A percentile compares a stretch with the other conserved stretches of the same genome.
phyloP scores from a whole-genome alignment of 148 eudicot species.

The Vaccinium vitisidaea region DNA sequence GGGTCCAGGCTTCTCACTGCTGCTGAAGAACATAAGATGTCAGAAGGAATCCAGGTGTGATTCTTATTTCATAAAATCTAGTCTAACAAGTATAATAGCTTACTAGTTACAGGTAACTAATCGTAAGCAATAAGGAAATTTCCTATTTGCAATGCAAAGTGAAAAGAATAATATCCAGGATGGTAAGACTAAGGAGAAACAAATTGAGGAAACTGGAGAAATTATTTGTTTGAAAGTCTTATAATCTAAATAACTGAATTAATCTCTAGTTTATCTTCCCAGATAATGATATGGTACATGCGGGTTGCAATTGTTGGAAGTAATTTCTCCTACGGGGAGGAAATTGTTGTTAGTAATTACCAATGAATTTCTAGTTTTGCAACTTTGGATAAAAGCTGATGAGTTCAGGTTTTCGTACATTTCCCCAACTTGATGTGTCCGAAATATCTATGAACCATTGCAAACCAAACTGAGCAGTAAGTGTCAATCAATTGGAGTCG shows the following conservation, averaged over 20 bases:
- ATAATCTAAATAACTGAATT: neutral
- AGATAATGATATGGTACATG: neutral
- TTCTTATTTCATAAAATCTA: neutral
- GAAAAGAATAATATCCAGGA: neutral
- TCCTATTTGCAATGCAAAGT: neutral
- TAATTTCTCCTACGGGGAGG: neutral
- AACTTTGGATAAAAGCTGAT: neutral
- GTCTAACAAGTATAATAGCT: neutral
- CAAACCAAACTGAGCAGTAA: neutral
- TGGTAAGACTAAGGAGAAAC: neutral
- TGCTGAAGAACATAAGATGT: slow-evolving; percentile 64
- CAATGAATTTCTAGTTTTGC: neutral
- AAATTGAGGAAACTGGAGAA: neutral
- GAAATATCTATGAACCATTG: neutral
- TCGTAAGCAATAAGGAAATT: neutral
- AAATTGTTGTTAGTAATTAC: neutral
- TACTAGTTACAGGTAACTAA: neutral
- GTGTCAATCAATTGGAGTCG: neutral
- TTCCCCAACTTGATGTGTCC: neutral
- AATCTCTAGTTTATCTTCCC: neutral
- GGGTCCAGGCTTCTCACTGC: slow-evolving; percentile 76
- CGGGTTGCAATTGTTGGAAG: neutral
- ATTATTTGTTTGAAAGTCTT: neutral
- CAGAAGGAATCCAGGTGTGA: slow-evolving; percentile 85
- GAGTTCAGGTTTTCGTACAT: neutral